Conservation (phyloP, 2,329 filamentous ascomycete species). For the Clarireedia hainanense region DNA sequence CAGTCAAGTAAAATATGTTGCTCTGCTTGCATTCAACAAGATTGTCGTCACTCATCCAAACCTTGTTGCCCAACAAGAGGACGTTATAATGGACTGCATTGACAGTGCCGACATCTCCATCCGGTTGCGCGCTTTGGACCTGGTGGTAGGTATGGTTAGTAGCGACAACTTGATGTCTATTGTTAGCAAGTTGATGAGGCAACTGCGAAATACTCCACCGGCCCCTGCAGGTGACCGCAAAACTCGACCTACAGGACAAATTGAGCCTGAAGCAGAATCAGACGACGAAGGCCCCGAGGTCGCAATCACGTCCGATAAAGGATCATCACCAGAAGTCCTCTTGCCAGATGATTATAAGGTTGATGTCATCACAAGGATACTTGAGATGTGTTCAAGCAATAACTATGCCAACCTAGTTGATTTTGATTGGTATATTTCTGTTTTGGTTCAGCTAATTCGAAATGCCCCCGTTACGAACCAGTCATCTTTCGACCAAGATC, state of each 20-base stretch:
- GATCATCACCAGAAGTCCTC: slow-evolving; percentile 45
- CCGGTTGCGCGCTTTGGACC: slow-evolving; percentile 80
- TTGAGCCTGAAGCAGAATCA: slow-evolving; percentile 36
- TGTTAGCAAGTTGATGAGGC: slow-evolving; percentile 78
- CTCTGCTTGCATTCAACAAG: slow-evolving; percentile 88
- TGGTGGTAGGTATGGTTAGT: slow-evolving; percentile 91
- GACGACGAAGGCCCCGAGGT: slow-evolving; percentile 49
- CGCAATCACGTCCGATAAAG: slow-evolving; percentile 41
- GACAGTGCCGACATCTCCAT: slow-evolving; percentile 96
- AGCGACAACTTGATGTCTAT: slow-evolving; percentile 76
- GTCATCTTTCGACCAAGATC: slow-evolving; percentile 16
- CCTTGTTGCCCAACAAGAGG: slow-evolving; percentile 85
- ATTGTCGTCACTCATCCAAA: slow-evolving; percentile 84
- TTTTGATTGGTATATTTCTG: slow-evolving; percentile 96
- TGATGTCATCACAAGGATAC: slow-evolving; percentile 73
- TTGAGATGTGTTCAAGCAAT: slow-evolving; percentile 83
- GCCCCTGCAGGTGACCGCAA: slow-evolving; percentile 37
- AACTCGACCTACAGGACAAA: slow-evolving; percentile 37
- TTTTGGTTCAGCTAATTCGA: slow-evolving; percentile 77
- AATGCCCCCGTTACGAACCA: slow-evolving; percentile 48
- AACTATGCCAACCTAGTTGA: slow-evolving; percentile 82
- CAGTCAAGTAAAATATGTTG: slow-evolving; percentile 83
- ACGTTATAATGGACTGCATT: slow-evolving; percentile 93
- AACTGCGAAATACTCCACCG: slow-evolving; percentile 62
- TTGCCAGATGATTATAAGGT: slow-evolving; percentile 80